Evolutionary conservation across 495 filamentous ascomycete genomes (phyloP).

Genomic region (Podospora sp.): DNA sequence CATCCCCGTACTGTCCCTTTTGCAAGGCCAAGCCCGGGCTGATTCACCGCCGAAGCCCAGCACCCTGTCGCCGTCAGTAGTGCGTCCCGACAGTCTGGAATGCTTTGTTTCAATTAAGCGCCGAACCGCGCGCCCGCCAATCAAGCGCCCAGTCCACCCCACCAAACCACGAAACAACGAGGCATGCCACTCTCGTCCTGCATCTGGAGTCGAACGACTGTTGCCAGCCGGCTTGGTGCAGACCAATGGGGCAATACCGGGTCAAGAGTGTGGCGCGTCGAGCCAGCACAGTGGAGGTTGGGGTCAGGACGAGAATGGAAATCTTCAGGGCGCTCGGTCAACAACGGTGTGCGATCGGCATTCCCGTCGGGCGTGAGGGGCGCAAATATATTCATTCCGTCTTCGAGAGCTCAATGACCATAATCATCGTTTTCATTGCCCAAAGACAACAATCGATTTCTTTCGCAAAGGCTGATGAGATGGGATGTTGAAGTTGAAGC

Average conservation of each 20-base stretch:
- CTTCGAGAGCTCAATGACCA: neutral
- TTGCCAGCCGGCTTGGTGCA: neutral
- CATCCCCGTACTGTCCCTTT: neutral
- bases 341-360: neutral
- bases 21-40: neutral
- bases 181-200: neutral
- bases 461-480: neutral
- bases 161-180: neutral
- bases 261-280: neutral
- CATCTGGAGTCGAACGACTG: neutral
- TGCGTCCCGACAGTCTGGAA: neutral
- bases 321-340: neutral
- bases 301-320: neutral
- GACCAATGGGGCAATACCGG: neutral
- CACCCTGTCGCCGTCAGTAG: neutral
- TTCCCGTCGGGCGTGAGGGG: neutral
- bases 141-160: neutral
- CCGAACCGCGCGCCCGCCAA: neutral
- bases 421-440: neutral
- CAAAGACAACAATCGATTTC: neutral
- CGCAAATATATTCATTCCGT: neutral
- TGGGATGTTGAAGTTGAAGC: neutral
- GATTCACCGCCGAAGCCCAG: neutral
- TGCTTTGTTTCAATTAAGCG: slow-evolving; percentile 5
- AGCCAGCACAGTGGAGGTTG: neutral